Conservation (phyloP, 179 eudicot genomes). For the Nepenthes alata region DNA sequence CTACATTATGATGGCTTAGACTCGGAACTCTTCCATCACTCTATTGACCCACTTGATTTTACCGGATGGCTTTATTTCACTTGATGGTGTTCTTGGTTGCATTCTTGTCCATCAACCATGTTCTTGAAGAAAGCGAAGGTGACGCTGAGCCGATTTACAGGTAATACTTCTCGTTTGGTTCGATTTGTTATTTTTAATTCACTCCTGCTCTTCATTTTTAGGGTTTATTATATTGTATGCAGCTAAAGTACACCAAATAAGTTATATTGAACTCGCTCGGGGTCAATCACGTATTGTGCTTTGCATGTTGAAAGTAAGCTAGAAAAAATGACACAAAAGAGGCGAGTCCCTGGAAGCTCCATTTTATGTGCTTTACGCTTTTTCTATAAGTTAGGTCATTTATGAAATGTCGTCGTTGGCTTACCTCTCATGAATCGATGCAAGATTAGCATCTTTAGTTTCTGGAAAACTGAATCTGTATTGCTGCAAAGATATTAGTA, state of each 20-base stretch:
- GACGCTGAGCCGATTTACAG: constrained; percentile 70
- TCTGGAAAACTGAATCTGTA: no score
- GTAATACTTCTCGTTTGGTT: constrained; percentile 17
- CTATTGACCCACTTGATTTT: neutral
- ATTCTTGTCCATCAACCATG: constrained; percentile 22
- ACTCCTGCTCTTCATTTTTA: neutral
- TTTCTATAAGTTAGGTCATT: no score
- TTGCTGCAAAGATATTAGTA: neutral
- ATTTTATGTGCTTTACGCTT: no score
- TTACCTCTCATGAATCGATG: neutral
- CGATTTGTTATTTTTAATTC: neutral
- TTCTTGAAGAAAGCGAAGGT: constrained; percentile 56
- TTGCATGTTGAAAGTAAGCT: no score
- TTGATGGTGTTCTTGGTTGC: constrained; percentile 18
- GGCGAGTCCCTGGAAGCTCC: no score
- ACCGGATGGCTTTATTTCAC: neutral
- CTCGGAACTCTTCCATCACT: no score
- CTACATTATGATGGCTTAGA: no score
- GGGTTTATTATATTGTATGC: neutral
- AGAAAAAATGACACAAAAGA: no score
- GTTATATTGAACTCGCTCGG: no score
- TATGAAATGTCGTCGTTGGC: no score
- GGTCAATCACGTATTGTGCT: no score
- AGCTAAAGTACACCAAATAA: no score
- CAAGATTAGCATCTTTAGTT: neutral